Conservation (phyloP, 495 filamentous ascomycete genomes). For the Podospora bellae-mahoneyi region DNA sequence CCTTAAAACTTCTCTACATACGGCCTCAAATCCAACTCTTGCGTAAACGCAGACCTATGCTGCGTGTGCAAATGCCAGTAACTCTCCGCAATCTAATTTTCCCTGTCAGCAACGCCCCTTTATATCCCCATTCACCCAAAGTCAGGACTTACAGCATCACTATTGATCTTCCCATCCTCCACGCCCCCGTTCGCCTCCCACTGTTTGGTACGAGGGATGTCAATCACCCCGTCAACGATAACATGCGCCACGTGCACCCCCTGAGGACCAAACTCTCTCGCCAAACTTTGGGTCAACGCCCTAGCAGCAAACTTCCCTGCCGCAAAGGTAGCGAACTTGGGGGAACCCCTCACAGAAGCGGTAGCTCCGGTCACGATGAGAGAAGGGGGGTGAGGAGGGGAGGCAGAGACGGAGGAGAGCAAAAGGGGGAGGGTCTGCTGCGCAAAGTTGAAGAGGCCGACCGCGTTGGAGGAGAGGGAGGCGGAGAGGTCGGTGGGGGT, state of each 20-base stretch:
- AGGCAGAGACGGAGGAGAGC: constrained; percentile 48
- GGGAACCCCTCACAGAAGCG: constrained; percentile 70
- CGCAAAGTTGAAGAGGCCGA: constrained; percentile 76
- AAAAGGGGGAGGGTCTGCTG: constrained; percentile 70
- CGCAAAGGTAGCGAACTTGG: constrained; percentile 68
- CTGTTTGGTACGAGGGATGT: constrained; percentile 67
- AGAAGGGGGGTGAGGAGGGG: constrained; percentile 61
- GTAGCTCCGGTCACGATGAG: constrained; percentile 90
- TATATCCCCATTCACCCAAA: background rate
- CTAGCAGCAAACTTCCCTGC: constrained; percentile 77
- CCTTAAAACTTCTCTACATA: constrained; percentile 69
- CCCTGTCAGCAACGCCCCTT: constrained; percentile 16
- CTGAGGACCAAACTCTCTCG: constrained; percentile 82
- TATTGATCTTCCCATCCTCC: constrained; percentile 69
- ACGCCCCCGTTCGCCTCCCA: constrained; percentile 54
- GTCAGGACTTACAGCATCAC: constrained; percentile 67
- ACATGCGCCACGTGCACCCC: constrained; percentile 86
- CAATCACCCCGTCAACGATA: constrained; percentile 86
- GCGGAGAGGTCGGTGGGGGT: constrained; percentile 65
- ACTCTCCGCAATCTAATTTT: constrained; percentile 70
- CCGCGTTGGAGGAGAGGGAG: constrained; percentile 68
- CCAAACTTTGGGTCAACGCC: constrained; percentile 73
- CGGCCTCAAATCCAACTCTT: constrained; percentile 79
- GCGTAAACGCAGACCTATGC: constrained; percentile 73
- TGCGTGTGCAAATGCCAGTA: constrained; percentile 92